Evolutionary conservation across 768 basidiomycete genomes (phyloP).

Genomic region (Panaeolus papilionaceus): DNA sequence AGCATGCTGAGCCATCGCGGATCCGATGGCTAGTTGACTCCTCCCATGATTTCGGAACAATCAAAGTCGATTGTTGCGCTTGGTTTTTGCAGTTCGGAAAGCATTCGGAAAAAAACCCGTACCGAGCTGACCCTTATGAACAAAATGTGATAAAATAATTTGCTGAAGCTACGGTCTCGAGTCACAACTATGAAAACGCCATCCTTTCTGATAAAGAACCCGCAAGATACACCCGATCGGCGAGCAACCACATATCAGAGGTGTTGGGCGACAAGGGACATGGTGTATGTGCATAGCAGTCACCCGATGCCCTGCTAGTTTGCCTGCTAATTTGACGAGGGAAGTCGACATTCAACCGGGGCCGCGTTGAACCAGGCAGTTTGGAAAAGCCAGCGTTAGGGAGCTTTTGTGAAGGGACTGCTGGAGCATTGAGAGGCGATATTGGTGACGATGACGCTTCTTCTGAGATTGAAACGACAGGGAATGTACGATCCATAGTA

Average conservation of each 20-base stretch:
- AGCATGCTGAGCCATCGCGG: too few species aligned
- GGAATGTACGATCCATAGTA: neutral
- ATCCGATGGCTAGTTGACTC: too few species aligned
- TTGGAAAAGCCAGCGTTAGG: neutral
- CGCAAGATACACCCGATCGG: neutral
- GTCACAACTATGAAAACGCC: too few species aligned
- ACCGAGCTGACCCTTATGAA: too few species aligned
- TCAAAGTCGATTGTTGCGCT: too few species aligned
- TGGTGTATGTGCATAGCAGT: neutral
- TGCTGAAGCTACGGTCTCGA: too few species aligned
- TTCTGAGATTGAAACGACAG: neutral
- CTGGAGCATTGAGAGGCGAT: too few species aligned
- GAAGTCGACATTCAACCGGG: neutral
- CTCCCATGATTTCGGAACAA: too few species aligned
- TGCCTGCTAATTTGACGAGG: neutral
- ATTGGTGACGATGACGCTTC: neutral
- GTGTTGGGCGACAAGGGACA: slow-evolving; percentile 8
- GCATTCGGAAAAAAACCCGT: too few species aligned
- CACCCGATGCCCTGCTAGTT: neutral
- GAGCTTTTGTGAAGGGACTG: too few species aligned
- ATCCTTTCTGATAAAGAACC: neutral
- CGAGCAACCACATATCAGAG: neutral
- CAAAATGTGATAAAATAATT: too few species aligned
- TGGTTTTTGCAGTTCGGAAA: too few species aligned
- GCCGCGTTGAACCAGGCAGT: neutral